These are phyloP conservation scores for Candida wancherniae DNA, from an alignment of 805 yeast genomes.

Conservation along the genomic window DNA sequence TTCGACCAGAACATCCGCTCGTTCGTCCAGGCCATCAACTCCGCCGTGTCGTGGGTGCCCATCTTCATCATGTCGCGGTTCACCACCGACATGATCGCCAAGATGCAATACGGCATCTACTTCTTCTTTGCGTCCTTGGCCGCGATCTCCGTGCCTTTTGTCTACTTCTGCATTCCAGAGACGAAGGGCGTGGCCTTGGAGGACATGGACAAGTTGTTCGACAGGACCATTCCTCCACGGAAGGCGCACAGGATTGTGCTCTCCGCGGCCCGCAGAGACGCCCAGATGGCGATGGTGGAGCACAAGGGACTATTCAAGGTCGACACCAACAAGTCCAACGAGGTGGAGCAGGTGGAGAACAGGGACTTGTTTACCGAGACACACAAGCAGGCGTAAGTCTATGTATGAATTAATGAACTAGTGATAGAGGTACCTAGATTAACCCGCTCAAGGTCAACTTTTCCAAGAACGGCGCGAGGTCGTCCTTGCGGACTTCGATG, in stretches of 20 bases:
- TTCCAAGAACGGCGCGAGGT: slow-evolving; percentile 82
- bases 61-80: slow-evolving; percentile 34
- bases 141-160: slow-evolving; percentile 30
- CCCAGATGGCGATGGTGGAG: slow-evolving; percentile 14
- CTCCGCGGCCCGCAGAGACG: slow-evolving; percentile 13
- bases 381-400: background rate
- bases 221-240: slow-evolving; percentile 19
- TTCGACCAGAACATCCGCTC: slow-evolving; percentile 38
- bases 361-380: background rate
- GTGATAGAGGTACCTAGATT: slow-evolving; percentile 14
- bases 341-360: slow-evolving; percentile 18
- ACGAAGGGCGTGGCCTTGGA: slow-evolving; percentile 36
- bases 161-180: slow-evolving; percentile 35
- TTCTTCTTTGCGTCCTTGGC: slow-evolving; percentile 35
- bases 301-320: slow-evolving; percentile 16
- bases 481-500: slow-evolving; percentile 84
- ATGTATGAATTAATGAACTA: background rate
- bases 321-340: slow-evolving; percentile 20
- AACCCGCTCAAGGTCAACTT: slow-evolving; percentile 70
- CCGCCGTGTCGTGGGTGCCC: slow-evolving; percentile 38
- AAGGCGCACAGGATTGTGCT: slow-evolving; percentile 20
- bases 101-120: slow-evolving; percentile 34
- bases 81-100: slow-evolving; percentile 31
- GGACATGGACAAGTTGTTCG: slow-evolving; percentile 27
- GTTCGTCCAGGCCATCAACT: slow-evolving; percentile 37